phyloP scores from a whole-genome alignment of 164 flowering plant genomes.

The Umbellularia californica region DNA sequence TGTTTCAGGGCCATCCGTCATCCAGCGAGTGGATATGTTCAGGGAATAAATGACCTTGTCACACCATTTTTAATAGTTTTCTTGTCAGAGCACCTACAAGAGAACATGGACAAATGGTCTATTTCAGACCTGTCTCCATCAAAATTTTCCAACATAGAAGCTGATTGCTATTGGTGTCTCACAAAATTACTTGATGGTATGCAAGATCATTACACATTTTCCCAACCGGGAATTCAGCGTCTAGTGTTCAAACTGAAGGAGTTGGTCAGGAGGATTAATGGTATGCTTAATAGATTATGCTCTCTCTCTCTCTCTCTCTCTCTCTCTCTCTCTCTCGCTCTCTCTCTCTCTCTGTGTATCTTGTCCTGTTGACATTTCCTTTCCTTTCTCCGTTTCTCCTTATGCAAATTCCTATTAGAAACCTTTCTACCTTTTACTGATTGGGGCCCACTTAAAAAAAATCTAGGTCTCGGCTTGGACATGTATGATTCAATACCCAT shows the following conservation, averaged over 20 bases:
- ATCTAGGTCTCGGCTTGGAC: too few relatives aligned
- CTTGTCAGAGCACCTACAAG: constrained; percentile 84
- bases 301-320: background rate
- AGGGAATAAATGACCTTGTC: constrained; percentile 96
- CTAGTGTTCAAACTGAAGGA: constrained; percentile 96
- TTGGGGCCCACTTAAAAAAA: too few relatives aligned
- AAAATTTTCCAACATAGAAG: constrained; percentile 68
- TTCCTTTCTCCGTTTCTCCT: too few relatives aligned
- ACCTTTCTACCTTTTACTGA: too few relatives aligned
- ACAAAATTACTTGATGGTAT: constrained; percentile 95
- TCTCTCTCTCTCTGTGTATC: too few relatives aligned
- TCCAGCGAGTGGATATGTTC: constrained; percentile 99
- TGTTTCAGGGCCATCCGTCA: constrained; percentile 92
- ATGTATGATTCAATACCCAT: too few relatives aligned
- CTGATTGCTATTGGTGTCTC: constrained; percentile 97
- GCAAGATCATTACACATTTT: constrained; percentile 99
- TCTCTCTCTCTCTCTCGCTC: background rate
- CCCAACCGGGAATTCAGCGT: constrained; percentile 97
- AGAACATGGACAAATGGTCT: constrained; percentile 71
- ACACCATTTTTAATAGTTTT: constrained; percentile 95
- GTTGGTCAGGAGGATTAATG: constrained; percentile 89
- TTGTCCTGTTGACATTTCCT: too few relatives aligned
- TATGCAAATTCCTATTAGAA: too few relatives aligned
- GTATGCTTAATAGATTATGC: constrained; percentile 27
- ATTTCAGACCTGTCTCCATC: constrained; percentile 54